phyloP scores from a whole-genome alignment of 192 early-diverging fungal species.

The Coemansia sp. region DNA sequence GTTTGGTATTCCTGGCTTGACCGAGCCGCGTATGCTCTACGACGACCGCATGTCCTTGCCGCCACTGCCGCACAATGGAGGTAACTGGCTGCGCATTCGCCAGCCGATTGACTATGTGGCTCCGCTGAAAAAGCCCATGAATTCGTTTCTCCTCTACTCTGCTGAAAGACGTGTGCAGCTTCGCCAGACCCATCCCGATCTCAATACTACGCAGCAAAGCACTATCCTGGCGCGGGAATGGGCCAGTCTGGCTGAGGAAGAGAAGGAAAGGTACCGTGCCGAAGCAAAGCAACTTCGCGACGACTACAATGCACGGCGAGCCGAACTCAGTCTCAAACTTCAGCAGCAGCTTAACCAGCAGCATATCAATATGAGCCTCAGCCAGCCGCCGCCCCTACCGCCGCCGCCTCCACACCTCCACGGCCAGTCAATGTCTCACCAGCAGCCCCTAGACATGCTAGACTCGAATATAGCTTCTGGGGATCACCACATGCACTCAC shows the following conservation, averaged over 20 bases:
- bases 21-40: conserved; percentile 38
- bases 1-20: conserved; percentile 40
- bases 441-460: conserved; percentile 23
- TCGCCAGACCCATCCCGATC: conserved; percentile 56
- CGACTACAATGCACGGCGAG: conserved; percentile 57
- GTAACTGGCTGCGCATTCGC: conserved; percentile 43
- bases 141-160: conserved; percentile 67
- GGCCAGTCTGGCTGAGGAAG: conserved; percentile 57
- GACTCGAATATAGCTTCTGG: conserved; percentile 10
- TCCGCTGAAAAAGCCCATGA: conserved; percentile 65
- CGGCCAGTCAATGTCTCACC: conserved; percentile 11
- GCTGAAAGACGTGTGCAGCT: conserved; percentile 66
- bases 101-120: conserved; percentile 55
- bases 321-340: conserved; percentile 59
- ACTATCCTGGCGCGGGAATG: conserved; percentile 68
- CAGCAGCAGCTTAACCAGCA: conserved; percentile 57
- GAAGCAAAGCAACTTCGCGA: conserved; percentile 62
- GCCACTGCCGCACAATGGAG: conserved; percentile 23
- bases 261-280: conserved; percentile 58
- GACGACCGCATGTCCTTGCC: conserved; percentile 44
- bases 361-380: conserved; percentile 39
- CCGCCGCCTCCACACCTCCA: conserved; percentile 9
- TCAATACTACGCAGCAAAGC: conserved; percentile 66
- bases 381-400: conserved; percentile 19
- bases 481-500: conserved; percentile 15